Base-by-base conservation (phyloP, 257 asterid genomes). In the Sherardia arvensis region DNA sequence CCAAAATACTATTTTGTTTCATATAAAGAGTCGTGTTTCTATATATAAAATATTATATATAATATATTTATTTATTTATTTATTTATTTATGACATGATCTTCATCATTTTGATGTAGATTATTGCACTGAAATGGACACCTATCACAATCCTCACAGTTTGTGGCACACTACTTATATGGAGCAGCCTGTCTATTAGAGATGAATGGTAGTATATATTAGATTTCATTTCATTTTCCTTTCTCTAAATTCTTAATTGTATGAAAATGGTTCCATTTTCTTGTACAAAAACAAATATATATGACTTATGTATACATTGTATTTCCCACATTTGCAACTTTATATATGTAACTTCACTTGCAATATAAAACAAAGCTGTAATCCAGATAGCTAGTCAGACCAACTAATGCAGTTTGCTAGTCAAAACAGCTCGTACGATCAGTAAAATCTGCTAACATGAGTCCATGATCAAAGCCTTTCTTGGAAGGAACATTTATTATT, bases 51-150 rank as follows among this genome's bases (percentile, higher is more conserved):
- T n/a, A n/a, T n/a, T n/a, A n/a, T n/a, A n/a, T n/a, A n/a, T n/a
- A n/a, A n/a, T n/a, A n/a, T n/a, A n/a, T n/a, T n/a, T n/a, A n/a
- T n/a, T n/a, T n/a, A n/a, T n/a, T n/a, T n/a, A n/a, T n/a, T n/a
- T n/a, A n/a, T n/a, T n/a, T n/a, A n/a, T n/a, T n/a, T n/a, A n/a
- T 36, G 47, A 53, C 53, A 25, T 6, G 10, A 29, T 14, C 53
- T 14, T 23, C 25, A 12, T 61, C 54, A 12, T 12, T 61, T 61
- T 61, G 8, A 21, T 1, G 32, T 76, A 85, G 90, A 68, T 72
- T 10, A 74, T 81, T 28, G 84, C 94, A 51, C 65, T 78, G 73
- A 81, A 81, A 76, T 81, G 94, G 90, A 83, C 77, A 53, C 94
- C 90, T 17, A 36, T 74, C 10, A 77, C 80, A 9, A 47, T 81